Evolutionary conservation across 768 basidiomycete species (phyloP).

Genomic region (Russula olivacea): DNA sequence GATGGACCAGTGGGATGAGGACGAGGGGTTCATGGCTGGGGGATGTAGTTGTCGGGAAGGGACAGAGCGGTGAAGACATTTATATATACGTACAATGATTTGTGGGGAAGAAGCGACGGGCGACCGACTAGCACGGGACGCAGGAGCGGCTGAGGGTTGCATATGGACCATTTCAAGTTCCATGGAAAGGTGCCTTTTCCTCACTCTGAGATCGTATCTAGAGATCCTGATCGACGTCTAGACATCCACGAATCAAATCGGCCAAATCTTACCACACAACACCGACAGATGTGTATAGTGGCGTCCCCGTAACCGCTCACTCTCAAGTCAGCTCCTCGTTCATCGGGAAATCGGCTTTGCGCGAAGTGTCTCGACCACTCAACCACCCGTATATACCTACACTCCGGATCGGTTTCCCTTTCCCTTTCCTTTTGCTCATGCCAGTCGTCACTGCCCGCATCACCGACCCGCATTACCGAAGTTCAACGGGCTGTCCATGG

Average conservation of each 20-base stretch:
- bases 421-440: not conserved
- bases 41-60: not conserved
- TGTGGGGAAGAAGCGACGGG: constrained; percentile 8
- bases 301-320: not conserved
- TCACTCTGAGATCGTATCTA: constrained; percentile 14
- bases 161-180: not conserved
- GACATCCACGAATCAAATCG: constrained; percentile 4
- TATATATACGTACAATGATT: constrained; percentile 13
- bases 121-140: constrained; percentile 22
- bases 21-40: not conserved
- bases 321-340: constrained; percentile 20
- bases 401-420: not conserved
- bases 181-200: constrained; percentile 19
- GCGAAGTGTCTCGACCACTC: not conserved
- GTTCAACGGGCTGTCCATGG: not conserved
- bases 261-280: not conserved
- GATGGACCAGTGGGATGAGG: constrained; percentile 4
- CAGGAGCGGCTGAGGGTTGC: not conserved
- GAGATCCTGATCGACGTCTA: constrained; percentile 17
- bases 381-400: not conserved
- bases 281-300: constrained; percentile 6
- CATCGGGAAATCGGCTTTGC: not conserved
- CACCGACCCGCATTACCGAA: constrained; percentile 5
- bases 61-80: not conserved
- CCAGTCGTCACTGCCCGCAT: constrained; percentile 4